Percentiles rank a stretch among this genome's conserved stretches.
Evolutionary conservation across 2,329 filamentous ascomycete species (phyloP).

Genomic region (Aureobasidium lini): DNA sequence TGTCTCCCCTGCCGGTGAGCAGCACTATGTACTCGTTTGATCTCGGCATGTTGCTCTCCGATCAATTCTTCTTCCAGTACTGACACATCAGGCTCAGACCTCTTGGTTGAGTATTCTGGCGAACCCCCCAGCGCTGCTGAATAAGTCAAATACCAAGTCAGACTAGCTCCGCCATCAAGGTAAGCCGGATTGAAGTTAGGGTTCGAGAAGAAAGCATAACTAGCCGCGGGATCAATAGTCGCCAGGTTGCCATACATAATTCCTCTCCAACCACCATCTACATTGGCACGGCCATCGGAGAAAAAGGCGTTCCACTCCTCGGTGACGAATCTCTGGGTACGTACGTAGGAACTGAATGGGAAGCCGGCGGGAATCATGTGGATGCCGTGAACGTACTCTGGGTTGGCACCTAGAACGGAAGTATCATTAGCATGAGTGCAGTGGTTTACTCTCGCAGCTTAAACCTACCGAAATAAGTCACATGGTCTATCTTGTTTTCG

Average conservation of each 20-base stretch:
- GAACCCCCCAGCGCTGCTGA: conserved; percentile 55
- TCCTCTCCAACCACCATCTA: conserved; percentile 75
- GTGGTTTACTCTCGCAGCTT: neutral
- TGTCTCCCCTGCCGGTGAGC: neutral
- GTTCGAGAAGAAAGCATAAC: conserved; percentile 69
- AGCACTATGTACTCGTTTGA: neutral
- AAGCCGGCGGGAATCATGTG: conserved; percentile 70
- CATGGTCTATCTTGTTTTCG: conserved; percentile 89
- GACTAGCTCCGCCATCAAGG: conserved; percentile 74
- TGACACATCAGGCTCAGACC: neutral
- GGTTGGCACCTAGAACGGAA: conserved; percentile 38
- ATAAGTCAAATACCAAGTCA: conserved; percentile 79
- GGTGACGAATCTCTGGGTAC: conserved; percentile 61
- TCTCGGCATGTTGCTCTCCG: neutral
- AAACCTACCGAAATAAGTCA: no score
- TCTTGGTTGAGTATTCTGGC: neutral
- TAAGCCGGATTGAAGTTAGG: conserved; percentile 57
- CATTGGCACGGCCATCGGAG: conserved; percentile 56
- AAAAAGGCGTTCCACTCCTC: conserved; percentile 84
- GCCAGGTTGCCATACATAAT: conserved; percentile 78
- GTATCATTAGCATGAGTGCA: neutral
- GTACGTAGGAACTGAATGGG: conserved; percentile 59
- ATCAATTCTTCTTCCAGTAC: neutral
- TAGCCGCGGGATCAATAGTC: conserved; percentile 60
- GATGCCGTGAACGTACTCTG: conserved; percentile 51